A percentile compares a stretch with the other conserved stretches of the same genome.
Conservation (phyloP, 495 filamentous ascomycete genomes). For the Penicillium bovifimosum region DNA sequence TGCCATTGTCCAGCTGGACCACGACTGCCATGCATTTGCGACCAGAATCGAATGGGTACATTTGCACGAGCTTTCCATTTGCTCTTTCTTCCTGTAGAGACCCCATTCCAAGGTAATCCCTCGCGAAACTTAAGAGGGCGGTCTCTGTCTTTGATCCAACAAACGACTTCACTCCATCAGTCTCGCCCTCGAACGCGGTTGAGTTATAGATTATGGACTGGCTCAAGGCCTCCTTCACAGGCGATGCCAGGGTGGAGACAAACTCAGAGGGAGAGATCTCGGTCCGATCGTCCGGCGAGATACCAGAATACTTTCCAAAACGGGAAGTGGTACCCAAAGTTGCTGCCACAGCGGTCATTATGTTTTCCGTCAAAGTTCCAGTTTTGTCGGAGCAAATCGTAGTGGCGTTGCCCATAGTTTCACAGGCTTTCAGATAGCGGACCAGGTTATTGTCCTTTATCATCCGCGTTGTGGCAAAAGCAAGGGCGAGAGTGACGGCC, state of each 20-base stretch:
- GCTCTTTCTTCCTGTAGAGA: conserved; percentile 63
- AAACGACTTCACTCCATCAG: conserved; percentile 59
- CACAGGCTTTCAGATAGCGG: conserved; percentile 83
- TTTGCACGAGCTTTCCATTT: conserved; percentile 62
- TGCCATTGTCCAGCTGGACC: conserved; percentile 58
- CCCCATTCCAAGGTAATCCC: conserved; percentile 70
- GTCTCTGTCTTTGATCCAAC: conserved; percentile 91
- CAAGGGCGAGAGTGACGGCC: conserved; percentile 87
- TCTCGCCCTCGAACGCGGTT: conserved; percentile 81
- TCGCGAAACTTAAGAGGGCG: conserved; percentile 69
- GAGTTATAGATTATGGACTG: conserved; percentile 82
- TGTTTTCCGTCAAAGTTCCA: conserved; percentile 89
- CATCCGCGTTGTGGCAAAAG: conserved; percentile 94
- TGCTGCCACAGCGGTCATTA: conserved; percentile 81
- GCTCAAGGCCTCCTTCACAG: conserved; percentile 58
- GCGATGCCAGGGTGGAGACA: conserved; percentile 48
- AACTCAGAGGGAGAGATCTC: conserved; percentile 55
- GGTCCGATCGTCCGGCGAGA: conserved; percentile 17
- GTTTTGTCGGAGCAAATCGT: conserved; percentile 97
- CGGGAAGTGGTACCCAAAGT: conserved; percentile 63
- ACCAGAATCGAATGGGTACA: conserved; percentile 80
- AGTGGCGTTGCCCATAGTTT: conserved; percentile 98
- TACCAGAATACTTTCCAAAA: conserved; percentile 55
- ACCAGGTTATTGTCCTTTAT: conserved; percentile 93
- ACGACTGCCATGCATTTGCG: conserved; percentile 88